These are phyloP conservation scores for Trichoderma endophyticum DNA, from an alignment of 2,329 filamentous ascomycete genomes.

Conservation along the genomic window DNA sequence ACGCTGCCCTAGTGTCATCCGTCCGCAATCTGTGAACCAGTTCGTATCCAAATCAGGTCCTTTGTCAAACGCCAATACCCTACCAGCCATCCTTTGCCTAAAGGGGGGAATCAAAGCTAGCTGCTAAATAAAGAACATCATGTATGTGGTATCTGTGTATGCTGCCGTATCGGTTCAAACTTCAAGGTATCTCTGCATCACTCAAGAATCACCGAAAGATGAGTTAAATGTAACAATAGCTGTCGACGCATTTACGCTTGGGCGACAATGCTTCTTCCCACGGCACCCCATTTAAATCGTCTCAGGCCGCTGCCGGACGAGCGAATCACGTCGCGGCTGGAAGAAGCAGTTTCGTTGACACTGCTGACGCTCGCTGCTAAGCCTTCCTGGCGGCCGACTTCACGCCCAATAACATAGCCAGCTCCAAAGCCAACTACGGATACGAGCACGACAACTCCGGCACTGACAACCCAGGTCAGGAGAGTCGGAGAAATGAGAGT, in stretches of 20 bases:
- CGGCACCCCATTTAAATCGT: conserved; percentile 53
- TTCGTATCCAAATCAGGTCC: background rate
- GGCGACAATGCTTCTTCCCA: conserved; percentile 50
- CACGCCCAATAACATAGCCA: conserved; percentile 64
- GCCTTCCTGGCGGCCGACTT: conserved; percentile 61
- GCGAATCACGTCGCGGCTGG: conserved; percentile 52
- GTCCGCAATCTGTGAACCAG: conserved; percentile 17
- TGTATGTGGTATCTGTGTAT: conserved; percentile 19
- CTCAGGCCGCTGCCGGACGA: conserved; percentile 50
- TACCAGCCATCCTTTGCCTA: background rate
- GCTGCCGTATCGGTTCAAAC: conserved; percentile 1
- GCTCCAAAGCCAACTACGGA: conserved; percentile 67
- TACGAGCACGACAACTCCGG: conserved; percentile 65
- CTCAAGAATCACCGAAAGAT: background rate
- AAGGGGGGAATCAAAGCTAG: background rate
- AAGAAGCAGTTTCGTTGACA: conserved; percentile 47
- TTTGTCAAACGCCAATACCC: conserved; percentile 17
- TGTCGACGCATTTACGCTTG: conserved; percentile 24
- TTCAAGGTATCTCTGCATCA: conserved; percentile 4
- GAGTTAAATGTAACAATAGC: background rate
- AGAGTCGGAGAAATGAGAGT: conserved; percentile 56
- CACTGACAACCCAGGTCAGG: conserved; percentile 62
- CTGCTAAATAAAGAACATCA: conserved; percentile 2
- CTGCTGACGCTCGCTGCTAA: conserved; percentile 42
- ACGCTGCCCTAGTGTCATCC: conserved; percentile 13